phyloP scores from a whole-genome alignment of 2,329 filamentous ascomycete genomes.

The Gnomoniopsis smithogilvyi region DNA sequence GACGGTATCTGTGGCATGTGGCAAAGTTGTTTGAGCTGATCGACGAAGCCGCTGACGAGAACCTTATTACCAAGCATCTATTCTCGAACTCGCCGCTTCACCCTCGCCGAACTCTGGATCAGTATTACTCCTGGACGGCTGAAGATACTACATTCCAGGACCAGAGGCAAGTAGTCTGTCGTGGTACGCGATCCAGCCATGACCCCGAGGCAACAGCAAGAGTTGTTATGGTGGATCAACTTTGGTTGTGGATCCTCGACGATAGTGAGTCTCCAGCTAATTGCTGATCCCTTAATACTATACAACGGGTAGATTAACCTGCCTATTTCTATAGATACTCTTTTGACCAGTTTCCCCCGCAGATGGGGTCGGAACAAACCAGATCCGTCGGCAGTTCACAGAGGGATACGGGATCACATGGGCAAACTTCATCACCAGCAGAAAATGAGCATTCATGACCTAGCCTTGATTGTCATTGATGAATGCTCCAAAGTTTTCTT shows the following conservation, averaged over 20 bases:
- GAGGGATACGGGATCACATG: slow-evolving; percentile 29
- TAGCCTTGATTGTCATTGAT: slow-evolving; percentile 33
- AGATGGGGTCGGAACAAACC: slow-evolving; percentile 35
- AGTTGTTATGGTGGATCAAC: slow-evolving; percentile 32
- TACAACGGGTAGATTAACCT: too few species aligned
- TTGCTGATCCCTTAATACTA: too few species aligned
- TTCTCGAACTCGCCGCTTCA: slow-evolving; percentile 26
- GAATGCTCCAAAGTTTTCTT: slow-evolving; percentile 35
- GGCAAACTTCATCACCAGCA: too few species aligned
- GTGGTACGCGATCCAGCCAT: slow-evolving; percentile 20
- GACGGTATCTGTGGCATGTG: too few species aligned
- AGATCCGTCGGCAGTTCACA: slow-evolving; percentile 33
- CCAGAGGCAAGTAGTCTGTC: slow-evolving; percentile 26
- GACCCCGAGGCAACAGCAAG: slow-evolving; percentile 19
- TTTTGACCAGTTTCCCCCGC: slow-evolving; percentile 36
- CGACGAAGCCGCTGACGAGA: not conserved
- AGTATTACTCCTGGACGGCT: slow-evolving; percentile 34
- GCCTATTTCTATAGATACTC: slow-evolving; percentile 35
- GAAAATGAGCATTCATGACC: too few species aligned
- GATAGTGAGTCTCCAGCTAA: slow-evolving; percentile 23
- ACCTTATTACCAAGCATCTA: slow-evolving; percentile 24
- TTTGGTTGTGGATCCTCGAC: slow-evolving; percentile 19
- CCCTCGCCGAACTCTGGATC: slow-evolving; percentile 33
- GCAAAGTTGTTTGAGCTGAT: not conserved
- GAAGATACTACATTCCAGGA: slow-evolving; percentile 31